These are phyloP conservation scores for Raphanus hybrid DNA, from an alignment of 441 rosid genomes.

Conservation along the genomic window DNA sequence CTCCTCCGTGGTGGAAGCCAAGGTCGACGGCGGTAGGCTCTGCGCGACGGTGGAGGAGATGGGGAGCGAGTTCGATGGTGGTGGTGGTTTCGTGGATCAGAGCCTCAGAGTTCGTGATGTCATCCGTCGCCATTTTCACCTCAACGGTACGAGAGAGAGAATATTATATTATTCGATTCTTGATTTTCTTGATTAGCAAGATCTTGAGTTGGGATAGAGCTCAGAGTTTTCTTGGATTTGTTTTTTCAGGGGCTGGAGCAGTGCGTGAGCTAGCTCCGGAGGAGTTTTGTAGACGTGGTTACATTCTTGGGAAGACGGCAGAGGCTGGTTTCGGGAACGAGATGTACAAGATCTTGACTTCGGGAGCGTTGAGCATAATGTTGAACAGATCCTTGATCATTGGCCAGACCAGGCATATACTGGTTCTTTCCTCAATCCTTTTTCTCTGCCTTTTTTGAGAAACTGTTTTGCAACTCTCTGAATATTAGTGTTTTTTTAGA, in stretches of 20 bases:
- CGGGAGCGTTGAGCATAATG: constrained; percentile 83
- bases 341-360: constrained; percentile 93
- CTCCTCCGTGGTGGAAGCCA: constrained; percentile 19
- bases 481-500: too few species aligned
- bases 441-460: constrained; percentile 46
- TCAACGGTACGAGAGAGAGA: constrained; percentile 54
- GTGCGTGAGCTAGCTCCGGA: constrained; percentile 77
- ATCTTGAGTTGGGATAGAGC: not conserved
- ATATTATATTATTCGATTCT: not conserved
- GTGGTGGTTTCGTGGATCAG: constrained; percentile 53
- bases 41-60: constrained; percentile 95
- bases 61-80: constrained; percentile 68
- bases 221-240: too few species aligned
- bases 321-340: constrained; percentile 99
- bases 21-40: constrained; percentile 37
- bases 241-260: constrained; percentile 55
- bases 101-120: constrained; percentile 68
- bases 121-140: constrained; percentile 62
- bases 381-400: constrained; percentile 93
- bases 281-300: constrained; percentile 79
- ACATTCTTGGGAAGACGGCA: constrained; percentile 86
- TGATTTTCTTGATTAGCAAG: not conserved
- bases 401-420: constrained; percentile 99
- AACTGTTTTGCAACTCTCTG: constrained; percentile 5
- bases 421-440: constrained; percentile 98